These are phyloP conservation scores for Nannizziopsis barbatae DNA, from an alignment of 2,329 filamentous ascomycete genomes.

Conservation along the genomic window DNA sequence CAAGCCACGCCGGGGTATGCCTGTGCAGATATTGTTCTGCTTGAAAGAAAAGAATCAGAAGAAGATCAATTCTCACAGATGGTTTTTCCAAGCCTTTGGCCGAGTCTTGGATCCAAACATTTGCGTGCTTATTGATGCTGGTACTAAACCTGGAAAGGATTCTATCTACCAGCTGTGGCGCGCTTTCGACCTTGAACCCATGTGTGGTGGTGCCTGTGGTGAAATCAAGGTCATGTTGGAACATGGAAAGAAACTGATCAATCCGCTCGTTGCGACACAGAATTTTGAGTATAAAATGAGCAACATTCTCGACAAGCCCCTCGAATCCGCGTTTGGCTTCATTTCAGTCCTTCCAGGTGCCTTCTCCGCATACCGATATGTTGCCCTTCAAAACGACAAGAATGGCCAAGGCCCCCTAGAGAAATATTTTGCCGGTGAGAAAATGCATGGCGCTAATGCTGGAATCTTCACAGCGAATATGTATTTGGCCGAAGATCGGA, in stretches of 20 bases:
- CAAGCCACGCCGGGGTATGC: conserved; percentile 69
- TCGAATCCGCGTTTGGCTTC: conserved; percentile 95
- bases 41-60: conserved; percentile 99
- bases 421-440: conserved; percentile 95
- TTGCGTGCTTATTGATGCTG: conserved; percentile 89
- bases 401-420: conserved; percentile 83
- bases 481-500: conserved; percentile 43
- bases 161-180: conserved; percentile 99
- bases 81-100: conserved; percentile 98
- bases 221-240: conserved; percentile 98
- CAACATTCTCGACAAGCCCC: conserved; percentile 94
- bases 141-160: conserved; percentile 84
- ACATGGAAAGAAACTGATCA: conserved; percentile 75
- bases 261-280: conserved; percentile 87
- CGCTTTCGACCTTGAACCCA: conserved; percentile 92
- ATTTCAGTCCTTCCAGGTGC: conserved; percentile 94
- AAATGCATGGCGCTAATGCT: conserved; percentile 82
- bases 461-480: conserved; percentile 93
- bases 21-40: conserved; percentile 94
- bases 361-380: conserved; percentile 94
- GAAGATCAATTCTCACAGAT: conserved; percentile 98
- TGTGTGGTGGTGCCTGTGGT: conserved; percentile 93
- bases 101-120: conserved; percentile 88
- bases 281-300: conserved; percentile 99
- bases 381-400: conserved; percentile 94